These are phyloP conservation scores for Microthyrium microscopicum DNA, from an alignment of 2,329 filamentous ascomycete species.

Conservation along the genomic window DNA sequence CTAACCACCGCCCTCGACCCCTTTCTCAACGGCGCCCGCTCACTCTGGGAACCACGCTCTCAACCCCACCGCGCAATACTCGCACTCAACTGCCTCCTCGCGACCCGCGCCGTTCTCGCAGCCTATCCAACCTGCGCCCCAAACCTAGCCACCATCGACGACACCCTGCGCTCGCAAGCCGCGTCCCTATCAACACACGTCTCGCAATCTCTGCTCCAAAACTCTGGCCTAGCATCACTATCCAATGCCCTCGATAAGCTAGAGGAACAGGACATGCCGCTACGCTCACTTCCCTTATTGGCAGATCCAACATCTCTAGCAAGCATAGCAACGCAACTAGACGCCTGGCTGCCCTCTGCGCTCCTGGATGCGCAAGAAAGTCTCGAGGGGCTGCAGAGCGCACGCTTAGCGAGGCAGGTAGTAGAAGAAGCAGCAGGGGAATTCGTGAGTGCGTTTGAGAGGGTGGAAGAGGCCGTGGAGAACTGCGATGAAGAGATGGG, in stretches of 20 bases:
- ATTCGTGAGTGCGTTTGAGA: slow-evolving; percentile 76
- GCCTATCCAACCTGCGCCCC: slow-evolving; percentile 45
- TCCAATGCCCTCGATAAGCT: slow-evolving; percentile 36
- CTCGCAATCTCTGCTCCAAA: slow-evolving; percentile 52
- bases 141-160: slow-evolving; percentile 41
- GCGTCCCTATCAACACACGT: slow-evolving; percentile 49
- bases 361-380: slow-evolving; percentile 83
- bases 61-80: slow-evolving; percentile 50
- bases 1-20: slow-evolving; percentile 70
- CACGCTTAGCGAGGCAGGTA: slow-evolving; percentile 53
- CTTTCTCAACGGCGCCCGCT: slow-evolving; percentile 60
- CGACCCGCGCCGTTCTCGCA: slow-evolving; percentile 38
- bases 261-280: slow-evolving; percentile 27
- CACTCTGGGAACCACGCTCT: slow-evolving; percentile 45
- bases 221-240: slow-evolving; percentile 56
- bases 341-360: slow-evolving; percentile 83
- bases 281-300: slow-evolving; percentile 34
- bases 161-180: slow-evolving; percentile 38
- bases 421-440: slow-evolving; percentile 67
- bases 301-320: slow-evolving; percentile 43
- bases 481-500: slow-evolving; percentile 35
- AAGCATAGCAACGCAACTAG: slow-evolving; percentile 56
- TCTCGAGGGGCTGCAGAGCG: slow-evolving; percentile 55
- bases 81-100: slow-evolving; percentile 52
- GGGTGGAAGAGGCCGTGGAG: slow-evolving; percentile 44